Evolutionary conservation across 164 flowering plant species (phyloP).

Genomic region (Euptelea pleiosperma): DNA sequence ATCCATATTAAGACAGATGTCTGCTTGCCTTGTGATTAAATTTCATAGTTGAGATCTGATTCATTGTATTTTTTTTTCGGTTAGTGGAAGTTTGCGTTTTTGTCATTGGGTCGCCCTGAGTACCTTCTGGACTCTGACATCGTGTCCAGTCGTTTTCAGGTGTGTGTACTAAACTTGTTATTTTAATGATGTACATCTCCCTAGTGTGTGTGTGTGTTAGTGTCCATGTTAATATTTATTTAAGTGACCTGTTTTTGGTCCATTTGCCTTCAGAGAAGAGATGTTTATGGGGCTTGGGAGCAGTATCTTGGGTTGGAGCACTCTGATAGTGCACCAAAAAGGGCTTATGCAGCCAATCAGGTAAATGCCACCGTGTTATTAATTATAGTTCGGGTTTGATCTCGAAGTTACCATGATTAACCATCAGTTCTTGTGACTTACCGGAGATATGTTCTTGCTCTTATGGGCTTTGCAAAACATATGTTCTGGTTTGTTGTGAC

Average conservation of each 20-base stretch:
- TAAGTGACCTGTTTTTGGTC: not conserved
- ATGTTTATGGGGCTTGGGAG: conserved; percentile 92
- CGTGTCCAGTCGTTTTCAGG: conserved; percentile 76
- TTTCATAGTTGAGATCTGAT: not conserved
- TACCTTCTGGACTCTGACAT: conserved; percentile 72
- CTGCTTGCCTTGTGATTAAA: not conserved
- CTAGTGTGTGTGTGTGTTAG: not conserved
- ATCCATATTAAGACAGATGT: not conserved
- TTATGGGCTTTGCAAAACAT: not conserved
- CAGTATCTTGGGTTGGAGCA: conserved; percentile 91
- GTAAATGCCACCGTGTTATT: conserved; percentile 25
- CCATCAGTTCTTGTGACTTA: not conserved
- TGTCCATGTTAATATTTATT: not conserved
- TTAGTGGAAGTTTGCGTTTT: conserved; percentile 88
- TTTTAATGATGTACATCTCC: too few relatives aligned
- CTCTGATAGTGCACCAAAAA: conserved; percentile 63
- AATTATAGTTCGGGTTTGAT: not conserved
- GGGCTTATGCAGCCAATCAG: conserved; percentile 65
- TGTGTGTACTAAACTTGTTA: conserved; percentile 13
- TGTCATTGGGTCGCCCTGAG: conserved; percentile 81
- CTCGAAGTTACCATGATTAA: too few relatives aligned
- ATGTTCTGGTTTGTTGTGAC: not conserved
- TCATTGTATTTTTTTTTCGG: not conserved
- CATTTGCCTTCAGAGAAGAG: conserved; percentile 49
- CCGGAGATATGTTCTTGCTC: not conserved